Percentiles rank a stretch among this genome's conserved stretches.
Evolutionary conservation across 176 grass and related monocot species (phyloP).

Genomic region (Raddia distichophylla): DNA sequence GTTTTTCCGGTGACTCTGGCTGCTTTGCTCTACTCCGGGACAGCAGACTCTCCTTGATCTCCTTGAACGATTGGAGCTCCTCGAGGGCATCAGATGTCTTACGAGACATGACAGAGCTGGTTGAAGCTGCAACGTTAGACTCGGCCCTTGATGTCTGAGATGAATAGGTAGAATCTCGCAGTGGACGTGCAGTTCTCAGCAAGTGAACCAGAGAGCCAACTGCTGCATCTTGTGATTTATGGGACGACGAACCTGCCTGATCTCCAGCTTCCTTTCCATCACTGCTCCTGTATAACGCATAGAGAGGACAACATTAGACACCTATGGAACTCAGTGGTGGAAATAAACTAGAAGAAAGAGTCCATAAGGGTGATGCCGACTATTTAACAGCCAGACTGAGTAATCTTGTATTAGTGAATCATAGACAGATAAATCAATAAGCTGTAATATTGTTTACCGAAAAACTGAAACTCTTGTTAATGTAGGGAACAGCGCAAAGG

Average conservation of each 20-base stretch:
- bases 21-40: slow-evolving; percentile 50
- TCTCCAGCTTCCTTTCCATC: slow-evolving; percentile 69
- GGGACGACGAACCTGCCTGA: slow-evolving; percentile 52
- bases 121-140: slow-evolving; percentile 44
- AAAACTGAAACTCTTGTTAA: slow-evolving; percentile 21
- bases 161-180: slow-evolving; percentile 65
- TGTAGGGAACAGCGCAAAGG: background rate
- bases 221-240: slow-evolving; percentile 89
- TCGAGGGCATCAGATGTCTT: slow-evolving; percentile 72
- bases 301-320: background rate
- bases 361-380: background rate
- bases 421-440: background rate
- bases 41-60: slow-evolving; percentile 66
- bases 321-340: background rate
- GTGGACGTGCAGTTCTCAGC: slow-evolving; percentile 56
- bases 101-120: slow-evolving; percentile 57
- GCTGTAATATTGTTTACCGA: background rate
- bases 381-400: background rate
- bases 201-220: slow-evolving; percentile 78
- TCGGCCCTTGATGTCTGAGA: slow-evolving; percentile 53
- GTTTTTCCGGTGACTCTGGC: slow-evolving; percentile 37
- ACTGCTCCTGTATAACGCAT: slow-evolving; percentile 53
- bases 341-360: background rate
- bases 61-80: slow-evolving; percentile 71
- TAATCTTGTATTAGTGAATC: slow-evolving; percentile 1